Percentiles rank a stretch among this genome's conserved stretches.
Evolutionary conservation across 371 early-diverging fungal species (phyloP).

Genomic region (Mortierella sp.): DNA sequence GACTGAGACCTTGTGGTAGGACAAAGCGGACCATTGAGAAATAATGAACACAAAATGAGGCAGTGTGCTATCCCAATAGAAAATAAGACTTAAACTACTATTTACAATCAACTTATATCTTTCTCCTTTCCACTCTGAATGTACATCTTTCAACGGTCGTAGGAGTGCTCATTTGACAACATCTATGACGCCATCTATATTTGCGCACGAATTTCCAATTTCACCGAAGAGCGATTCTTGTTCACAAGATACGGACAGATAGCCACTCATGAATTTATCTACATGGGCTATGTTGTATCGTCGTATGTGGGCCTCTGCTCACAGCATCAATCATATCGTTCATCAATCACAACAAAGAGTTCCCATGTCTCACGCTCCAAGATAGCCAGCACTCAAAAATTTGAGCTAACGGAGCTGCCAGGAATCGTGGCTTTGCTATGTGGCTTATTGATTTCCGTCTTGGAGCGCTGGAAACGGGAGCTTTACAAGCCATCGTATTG

Average conservation of each 20-base stretch:
- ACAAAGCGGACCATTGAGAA: too few species aligned
- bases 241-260: constrained; percentile 32
- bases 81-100: too few species aligned
- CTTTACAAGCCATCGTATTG: constrained; percentile 12
- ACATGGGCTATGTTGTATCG: constrained; percentile 28
- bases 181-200: too few species aligned
- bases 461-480: constrained; percentile 17
- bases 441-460: constrained; percentile 36
- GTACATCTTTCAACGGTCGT: too few species aligned
- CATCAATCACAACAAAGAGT: constrained; percentile 13
- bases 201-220: constrained; percentile 18
- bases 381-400: not conserved
- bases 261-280: constrained; percentile 26
- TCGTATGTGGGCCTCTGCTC: constrained; percentile 30
- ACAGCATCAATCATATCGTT: constrained; percentile 24
- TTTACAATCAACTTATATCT: too few species aligned
- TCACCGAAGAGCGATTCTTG: constrained; percentile 36
- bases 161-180: too few species aligned
- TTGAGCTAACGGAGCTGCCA: not conserved
- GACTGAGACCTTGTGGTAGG: too few species aligned
- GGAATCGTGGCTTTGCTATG: constrained; percentile 22
- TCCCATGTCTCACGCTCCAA: constrained; percentile 9
- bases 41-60: too few species aligned
- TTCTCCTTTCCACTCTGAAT: too few species aligned
- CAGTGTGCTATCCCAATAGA: too few species aligned